Conservation (phyloP, 768 basidiomycete species). For the Harrya chromipes region DNA sequence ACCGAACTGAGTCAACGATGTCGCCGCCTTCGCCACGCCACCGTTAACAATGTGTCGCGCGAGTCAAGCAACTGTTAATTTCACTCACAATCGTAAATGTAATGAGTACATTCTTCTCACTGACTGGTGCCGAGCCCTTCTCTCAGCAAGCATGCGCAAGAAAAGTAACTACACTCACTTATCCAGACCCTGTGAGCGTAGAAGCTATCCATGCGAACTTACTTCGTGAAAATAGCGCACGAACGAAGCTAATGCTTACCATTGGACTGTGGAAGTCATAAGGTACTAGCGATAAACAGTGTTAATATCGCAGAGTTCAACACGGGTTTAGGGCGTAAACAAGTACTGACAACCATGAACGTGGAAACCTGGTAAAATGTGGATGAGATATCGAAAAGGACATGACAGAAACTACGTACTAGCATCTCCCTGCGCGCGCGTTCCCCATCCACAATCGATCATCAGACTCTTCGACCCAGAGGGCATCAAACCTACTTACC, state of each 20-base stretch:
- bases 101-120: not conserved
- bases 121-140: not conserved
- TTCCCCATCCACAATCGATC: no score
- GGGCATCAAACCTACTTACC: no score
- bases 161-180: not conserved
- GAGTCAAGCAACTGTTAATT: no score
- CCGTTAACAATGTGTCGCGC: no score
- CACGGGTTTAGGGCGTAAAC: no score
- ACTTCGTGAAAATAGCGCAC: not conserved
- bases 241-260: not conserved
- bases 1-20: constrained; percentile 5
- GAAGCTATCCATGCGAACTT: constrained; percentile 1
- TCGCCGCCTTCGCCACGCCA: not conserved
- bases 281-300: not conserved
- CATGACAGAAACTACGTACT: not conserved
- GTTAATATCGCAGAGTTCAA: not conserved
- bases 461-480: no score
- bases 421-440: constrained; percentile 1
- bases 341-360: constrained; percentile 1
- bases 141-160: not conserved
- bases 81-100: constrained; percentile 11
- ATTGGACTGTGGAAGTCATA: constrained; percentile 8
- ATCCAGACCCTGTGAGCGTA: constrained; percentile 15
- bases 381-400: not conserved
- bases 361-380: not conserved